Percentiles rank a stretch among this genome's conserved stretches.
Conservation (phyloP, 1,284 basidiomycete species). For the Cryptococcus sp. region DNA sequence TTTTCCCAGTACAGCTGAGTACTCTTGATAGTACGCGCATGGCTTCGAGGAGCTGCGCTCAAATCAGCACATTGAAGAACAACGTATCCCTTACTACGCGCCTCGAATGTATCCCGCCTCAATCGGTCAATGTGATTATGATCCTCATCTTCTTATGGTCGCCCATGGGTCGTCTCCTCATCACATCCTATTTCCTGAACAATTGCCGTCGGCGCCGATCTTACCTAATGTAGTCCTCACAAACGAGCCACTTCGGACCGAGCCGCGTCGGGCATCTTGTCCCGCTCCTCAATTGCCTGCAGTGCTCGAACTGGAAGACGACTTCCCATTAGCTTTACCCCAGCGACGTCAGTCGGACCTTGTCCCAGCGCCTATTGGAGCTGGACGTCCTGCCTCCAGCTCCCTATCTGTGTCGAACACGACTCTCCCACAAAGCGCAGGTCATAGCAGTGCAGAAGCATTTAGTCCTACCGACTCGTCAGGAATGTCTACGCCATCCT, state of each 20-base stretch:
- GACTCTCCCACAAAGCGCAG: too few relatives aligned
- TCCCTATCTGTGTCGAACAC: not conserved
- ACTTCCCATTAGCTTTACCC: not conserved
- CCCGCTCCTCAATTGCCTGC: constrained; percentile 10
- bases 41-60: constrained; percentile 22
- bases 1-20: not conserved
- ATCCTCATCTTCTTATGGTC: too few relatives aligned
- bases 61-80: constrained; percentile 1
- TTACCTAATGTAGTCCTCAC: not conserved
- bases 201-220: not conserved
- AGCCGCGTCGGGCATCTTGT: constrained; percentile 11
- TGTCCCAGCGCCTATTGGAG: constrained; percentile 14
- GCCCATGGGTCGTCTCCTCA: too few relatives aligned
- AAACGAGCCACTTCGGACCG: not conserved
- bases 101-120: not conserved
- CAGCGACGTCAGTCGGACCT: not conserved
- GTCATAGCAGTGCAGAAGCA: too few relatives aligned
- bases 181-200: not conserved
- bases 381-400: constrained; percentile 8
- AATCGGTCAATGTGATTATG: too few relatives aligned
- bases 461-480: too few relatives aligned
- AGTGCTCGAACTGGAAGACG: constrained; percentile 8
- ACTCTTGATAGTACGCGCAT: constrained; percentile 24
- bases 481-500: too few relatives aligned
- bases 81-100: not conserved